Evolutionary conservation across 2,329 filamentous ascomycete genomes (phyloP).

Genomic region (Botryotinia globosa): DNA sequence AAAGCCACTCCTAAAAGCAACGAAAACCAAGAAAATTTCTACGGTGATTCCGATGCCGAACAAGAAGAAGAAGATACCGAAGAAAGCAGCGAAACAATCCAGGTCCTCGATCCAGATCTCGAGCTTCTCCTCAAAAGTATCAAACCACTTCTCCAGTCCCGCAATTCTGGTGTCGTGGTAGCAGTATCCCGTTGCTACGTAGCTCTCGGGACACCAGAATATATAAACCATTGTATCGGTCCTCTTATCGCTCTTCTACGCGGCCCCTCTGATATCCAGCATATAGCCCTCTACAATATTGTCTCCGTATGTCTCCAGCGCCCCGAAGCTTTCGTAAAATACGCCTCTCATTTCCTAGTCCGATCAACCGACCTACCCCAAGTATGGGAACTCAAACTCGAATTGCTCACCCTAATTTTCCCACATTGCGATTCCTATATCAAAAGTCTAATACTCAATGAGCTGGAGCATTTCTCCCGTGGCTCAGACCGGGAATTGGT

Average conservation of each 20-base stretch:
- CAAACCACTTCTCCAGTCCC: slow-evolving; percentile 81
- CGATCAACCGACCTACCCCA: slow-evolving; percentile 73
- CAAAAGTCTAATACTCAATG: slow-evolving; percentile 84
- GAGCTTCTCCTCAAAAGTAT: slow-evolving; percentile 76
- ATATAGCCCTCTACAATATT: slow-evolving; percentile 89
- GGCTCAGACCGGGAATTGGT: slow-evolving; percentile 74
- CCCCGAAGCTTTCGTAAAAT: slow-evolving; percentile 80
- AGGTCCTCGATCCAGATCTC: slow-evolving; percentile 75
- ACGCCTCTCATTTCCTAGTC: slow-evolving; percentile 86
- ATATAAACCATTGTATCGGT: slow-evolving; percentile 73
- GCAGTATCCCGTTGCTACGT: slow-evolving; percentile 83
- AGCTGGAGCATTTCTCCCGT: slow-evolving; percentile 89
- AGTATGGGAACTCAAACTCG: slow-evolving; percentile 89
- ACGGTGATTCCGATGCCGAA: slow-evolving; percentile 59
- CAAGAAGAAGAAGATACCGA: slow-evolving; percentile 41
- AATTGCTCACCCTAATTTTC: slow-evolving; percentile 87
- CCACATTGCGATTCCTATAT: slow-evolving; percentile 71
- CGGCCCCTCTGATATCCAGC: slow-evolving; percentile 80
- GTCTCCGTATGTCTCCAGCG: slow-evolving; percentile 81
- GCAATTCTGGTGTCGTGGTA: slow-evolving; percentile 89
- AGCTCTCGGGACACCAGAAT: slow-evolving; percentile 75
- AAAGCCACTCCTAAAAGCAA: slow-evolving; percentile 38
- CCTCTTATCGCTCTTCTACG: slow-evolving; percentile 84
- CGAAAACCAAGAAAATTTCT: slow-evolving; percentile 67
- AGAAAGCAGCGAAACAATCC: slow-evolving; percentile 49